A percentile compares a stretch with the other conserved stretches of the same genome.
Conservation (phyloP, 441 rosid species). For the Biscutella laevigata region DNA sequence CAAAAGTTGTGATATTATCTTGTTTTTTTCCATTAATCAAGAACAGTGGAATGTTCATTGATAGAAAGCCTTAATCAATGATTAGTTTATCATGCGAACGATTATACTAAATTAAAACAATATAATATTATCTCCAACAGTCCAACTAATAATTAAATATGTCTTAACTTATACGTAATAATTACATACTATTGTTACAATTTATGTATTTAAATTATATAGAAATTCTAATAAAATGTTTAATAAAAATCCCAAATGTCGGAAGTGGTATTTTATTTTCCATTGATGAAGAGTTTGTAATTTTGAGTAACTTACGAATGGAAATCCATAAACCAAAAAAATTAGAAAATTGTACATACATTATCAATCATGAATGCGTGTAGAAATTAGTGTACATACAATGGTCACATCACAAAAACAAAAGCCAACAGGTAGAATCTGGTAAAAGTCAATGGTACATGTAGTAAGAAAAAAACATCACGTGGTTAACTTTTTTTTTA, state of each 20-base stretch:
- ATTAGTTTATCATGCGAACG: constrained; percentile 19
- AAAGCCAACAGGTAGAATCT: not conserved
- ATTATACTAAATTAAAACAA: not conserved
- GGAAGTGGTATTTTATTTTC: no score
- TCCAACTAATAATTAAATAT: no score
- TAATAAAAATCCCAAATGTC: no score
- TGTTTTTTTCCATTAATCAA: constrained; percentile 17
- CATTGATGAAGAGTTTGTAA: no score
- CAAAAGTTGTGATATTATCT: constrained; percentile 24
- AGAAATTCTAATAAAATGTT: no score
- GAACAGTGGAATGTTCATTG: constrained; percentile 25
- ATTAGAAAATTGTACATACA: not conserved
- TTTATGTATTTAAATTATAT: no score
- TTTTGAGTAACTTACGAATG: no score
- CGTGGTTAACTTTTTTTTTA: not conserved
- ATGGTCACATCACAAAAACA: constrained; percentile 5
- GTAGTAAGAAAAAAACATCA: no score
- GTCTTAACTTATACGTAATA: no score
- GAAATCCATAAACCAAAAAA: not conserved
- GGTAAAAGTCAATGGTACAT: not conserved
- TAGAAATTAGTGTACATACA: not conserved
- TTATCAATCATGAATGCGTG: not conserved
- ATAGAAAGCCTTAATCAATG: constrained; percentile 18
- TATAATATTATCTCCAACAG: constrained; percentile 5
- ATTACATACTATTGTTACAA: no score